phyloP scores from a whole-genome alignment of 768 basidiomycete genomes.

The Cantharellus cinnabarinus region DNA sequence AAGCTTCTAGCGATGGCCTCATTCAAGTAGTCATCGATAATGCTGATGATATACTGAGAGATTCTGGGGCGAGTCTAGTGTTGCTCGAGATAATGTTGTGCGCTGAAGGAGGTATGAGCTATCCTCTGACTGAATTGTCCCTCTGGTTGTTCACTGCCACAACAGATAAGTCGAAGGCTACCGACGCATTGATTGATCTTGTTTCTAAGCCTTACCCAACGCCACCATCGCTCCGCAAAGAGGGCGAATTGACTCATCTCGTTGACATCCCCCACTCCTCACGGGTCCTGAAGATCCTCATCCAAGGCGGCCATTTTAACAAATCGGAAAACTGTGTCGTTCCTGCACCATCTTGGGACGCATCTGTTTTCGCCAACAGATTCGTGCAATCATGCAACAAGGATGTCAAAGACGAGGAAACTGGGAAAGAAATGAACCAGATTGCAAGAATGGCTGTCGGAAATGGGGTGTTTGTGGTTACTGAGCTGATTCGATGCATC shows the following conservation, averaged over 20 bases:
- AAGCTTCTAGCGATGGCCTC: conserved; percentile 52
- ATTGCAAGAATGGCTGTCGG: conserved; percentile 31
- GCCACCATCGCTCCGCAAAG: conserved; percentile 19
- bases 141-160: not conserved
- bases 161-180: conserved; percentile 50
- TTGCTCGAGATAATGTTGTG: conserved; percentile 68
- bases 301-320: conserved; percentile 81
- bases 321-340: conserved; percentile 36
- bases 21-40: conserved; percentile 47
- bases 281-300: conserved; percentile 68
- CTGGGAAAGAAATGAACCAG: conserved; percentile 12
- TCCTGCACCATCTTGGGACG: conserved; percentile 32
- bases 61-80: conserved; percentile 62
- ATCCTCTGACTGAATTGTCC: not conserved
- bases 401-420: conserved; percentile 13
- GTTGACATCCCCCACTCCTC: conserved; percentile 71
- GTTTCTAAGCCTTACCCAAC: conserved; percentile 32
- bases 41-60: conserved; percentile 40
- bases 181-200: conserved; percentile 35
- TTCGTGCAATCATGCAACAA: conserved; percentile 36
- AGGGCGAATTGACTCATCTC: conserved; percentile 32
- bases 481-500: conserved; percentile 47
- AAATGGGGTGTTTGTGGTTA: conserved; percentile 56
- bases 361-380: conserved; percentile 33
- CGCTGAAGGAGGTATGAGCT: conserved; percentile 54